Base-by-base conservation (phyloP, 2,329 filamentous ascomycete species). In the Diaporthe ilicicola region DNA sequence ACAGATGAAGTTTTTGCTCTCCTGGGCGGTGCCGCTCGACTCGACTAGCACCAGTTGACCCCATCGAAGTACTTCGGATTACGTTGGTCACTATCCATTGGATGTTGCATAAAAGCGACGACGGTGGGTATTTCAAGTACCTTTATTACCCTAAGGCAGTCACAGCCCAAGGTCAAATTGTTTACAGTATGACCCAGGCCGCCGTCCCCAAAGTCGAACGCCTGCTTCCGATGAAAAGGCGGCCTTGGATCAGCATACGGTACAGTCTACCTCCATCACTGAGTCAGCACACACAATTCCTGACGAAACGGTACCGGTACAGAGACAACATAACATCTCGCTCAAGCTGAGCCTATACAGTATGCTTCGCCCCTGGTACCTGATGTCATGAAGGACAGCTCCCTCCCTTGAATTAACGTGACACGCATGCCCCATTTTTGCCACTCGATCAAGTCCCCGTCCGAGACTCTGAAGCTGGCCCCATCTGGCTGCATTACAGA, bases 21-120 rank as follows among this genome's bases (percentile, higher is more conserved):
- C 76, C 13, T 79, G 82, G 9, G 86, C 82, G 24, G 83, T 83
- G 4, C 87, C 88, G 59, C 85, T 80, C 7, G 82, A 77, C 3
- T 81, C 81, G 1, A 86, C 87, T 1, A 88, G 85, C 73, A n/a
- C n/a, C n/a, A n/a, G n/a, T n/a, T n/a, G n/a, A 91, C 87, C 77
- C 93, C 93, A 77, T 93, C 93, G 80, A 89, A 56, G 29, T 69
- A 71, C 37, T 53, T 22, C 22, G 44, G 22, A 24, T 1, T 8
- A 24, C n/a, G 3, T 48, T 48, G 8, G 7, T 1, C 46, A 24
- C 6, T 10, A 24, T 19, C 9, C 7, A 12, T n/a, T n/a, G n/a
- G n/a, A n/a, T n/a, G n/a, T n/a, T n/a, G n/a, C n/a, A n/a, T n/a
- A n/a, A n/a, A n/a, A n/a, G n/a, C n/a, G n/a, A n/a, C n/a, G n/a